These are phyloP conservation scores for Letharia columbiana DNA, from an alignment of 495 filamentous ascomycete genomes.

Conservation along the genomic window DNA sequence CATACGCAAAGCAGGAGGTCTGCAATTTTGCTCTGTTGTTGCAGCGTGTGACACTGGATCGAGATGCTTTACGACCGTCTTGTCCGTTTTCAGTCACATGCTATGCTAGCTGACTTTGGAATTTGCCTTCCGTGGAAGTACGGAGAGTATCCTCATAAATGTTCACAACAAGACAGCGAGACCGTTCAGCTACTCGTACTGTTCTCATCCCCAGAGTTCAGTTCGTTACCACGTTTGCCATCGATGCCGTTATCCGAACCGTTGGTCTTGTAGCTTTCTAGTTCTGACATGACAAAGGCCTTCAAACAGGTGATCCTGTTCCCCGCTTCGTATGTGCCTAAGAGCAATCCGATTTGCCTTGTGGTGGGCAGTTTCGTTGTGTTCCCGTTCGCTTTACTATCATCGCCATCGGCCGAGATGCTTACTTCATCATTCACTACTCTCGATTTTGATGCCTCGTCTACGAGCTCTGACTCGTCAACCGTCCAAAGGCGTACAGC, in stretches of 20 bases:
- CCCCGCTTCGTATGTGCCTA: constrained; percentile 75
- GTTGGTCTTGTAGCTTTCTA: constrained; percentile 23
- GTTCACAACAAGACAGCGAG: neutral
- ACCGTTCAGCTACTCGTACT: constrained; percentile 1
- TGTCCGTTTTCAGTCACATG: neutral
- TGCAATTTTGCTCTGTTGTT: neutral
- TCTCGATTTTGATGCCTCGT: constrained; percentile 5
- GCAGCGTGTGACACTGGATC: neutral
- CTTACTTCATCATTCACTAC: constrained; percentile 7
- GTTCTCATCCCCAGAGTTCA: constrained; percentile 11
- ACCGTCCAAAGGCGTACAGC: constrained; percentile 67
- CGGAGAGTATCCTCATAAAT: neutral
- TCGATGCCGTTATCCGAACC: constrained; percentile 43
- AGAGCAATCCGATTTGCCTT: constrained; percentile 56
- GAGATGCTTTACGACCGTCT: neutral
- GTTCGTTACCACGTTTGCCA: constrained; percentile 11
- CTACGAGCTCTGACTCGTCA: constrained; percentile 28
- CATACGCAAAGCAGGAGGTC: too few relatives aligned
- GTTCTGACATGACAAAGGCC: constrained; percentile 71
- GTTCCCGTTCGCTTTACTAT: neutral
- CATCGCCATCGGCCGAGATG: constrained; percentile 19
- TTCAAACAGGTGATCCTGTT: constrained; percentile 84
- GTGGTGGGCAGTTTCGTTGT: constrained; percentile 31
- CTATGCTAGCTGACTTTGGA: neutral
- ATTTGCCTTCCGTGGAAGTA: neutral